Percentiles rank a stretch among this genome's conserved stretches.
Conservation (phyloP, 73 alveolate species). For the Paramecium octaurelia region DNA sequence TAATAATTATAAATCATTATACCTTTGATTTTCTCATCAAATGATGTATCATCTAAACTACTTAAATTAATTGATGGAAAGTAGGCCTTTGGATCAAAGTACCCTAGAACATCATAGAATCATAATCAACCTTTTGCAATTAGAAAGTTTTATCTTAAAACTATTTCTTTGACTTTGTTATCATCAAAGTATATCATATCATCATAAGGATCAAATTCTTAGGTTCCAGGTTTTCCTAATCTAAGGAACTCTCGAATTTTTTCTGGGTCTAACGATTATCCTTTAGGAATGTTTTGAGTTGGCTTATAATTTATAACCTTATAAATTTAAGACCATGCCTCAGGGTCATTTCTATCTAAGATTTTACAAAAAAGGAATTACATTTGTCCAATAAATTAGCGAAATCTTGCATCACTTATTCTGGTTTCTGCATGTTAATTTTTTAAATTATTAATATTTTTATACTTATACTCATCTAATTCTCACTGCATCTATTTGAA, state of each 20-base stretch:
- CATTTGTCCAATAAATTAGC: constrained; percentile 37
- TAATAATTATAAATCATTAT: not conserved
- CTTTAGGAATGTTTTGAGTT: constrained; percentile 49
- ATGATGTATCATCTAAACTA: constrained; percentile 37
- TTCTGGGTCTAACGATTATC: constrained; percentile 51
- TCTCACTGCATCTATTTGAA: constrained; percentile 19
- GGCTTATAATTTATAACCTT: constrained; percentile 61
- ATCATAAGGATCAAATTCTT: constrained; percentile 62
- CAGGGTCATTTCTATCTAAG: constrained; percentile 63
- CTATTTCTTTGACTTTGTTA: constrained; percentile 59
- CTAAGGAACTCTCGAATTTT: constrained; percentile 52
- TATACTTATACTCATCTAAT: not conserved
- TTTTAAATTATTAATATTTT: not conserved
- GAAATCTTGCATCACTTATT: constrained; percentile 34
- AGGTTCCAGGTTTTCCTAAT: constrained; percentile 58
- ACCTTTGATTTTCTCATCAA: constrained; percentile 35
- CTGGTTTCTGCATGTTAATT: constrained; percentile 35
- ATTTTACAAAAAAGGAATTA: not conserved
- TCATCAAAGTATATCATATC: constrained; percentile 61
- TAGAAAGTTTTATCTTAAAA: constrained; percentile 51
- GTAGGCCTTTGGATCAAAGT: constrained; percentile 25
- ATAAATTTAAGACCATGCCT: constrained; percentile 55
- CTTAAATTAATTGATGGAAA: constrained; percentile 27
- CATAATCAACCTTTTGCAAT: constrained; percentile 47
- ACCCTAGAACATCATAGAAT: not conserved